phyloP scores from a whole-genome alignment of 768 basidiomycete species.

The Trametes maxima region DNA sequence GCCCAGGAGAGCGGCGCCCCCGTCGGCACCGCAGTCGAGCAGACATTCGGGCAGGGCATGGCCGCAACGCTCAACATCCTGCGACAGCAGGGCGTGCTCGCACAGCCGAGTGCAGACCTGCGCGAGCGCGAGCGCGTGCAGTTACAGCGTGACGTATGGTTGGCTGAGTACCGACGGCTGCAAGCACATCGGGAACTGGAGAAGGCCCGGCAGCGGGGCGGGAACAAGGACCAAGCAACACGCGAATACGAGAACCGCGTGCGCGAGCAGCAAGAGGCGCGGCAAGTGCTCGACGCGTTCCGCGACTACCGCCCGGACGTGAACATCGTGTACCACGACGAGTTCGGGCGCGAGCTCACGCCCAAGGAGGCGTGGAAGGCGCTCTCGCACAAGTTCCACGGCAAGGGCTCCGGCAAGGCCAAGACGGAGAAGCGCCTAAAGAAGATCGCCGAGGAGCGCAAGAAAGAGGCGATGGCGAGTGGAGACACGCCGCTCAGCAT shows the following conservation, averaged over 20 bases:
- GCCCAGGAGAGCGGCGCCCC: conserved; percentile 40
- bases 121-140: conserved; percentile 80
- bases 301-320: conserved; percentile 96
- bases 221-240: conserved; percentile 88
- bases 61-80: conserved; percentile 88
- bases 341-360: conserved; percentile 85
- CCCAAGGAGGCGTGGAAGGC: conserved; percentile 99
- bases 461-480: conserved; percentile 90
- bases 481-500: conserved; percentile 96
- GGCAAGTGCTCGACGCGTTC: conserved; percentile 78
- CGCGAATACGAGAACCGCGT: conserved; percentile 93
- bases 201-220: conserved; percentile 71
- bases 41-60: conserved; percentile 82
- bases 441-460: conserved; percentile 97
- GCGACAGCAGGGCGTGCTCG: conserved; percentile 88
- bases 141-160: conserved; percentile 85
- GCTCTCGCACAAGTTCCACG: conserved; percentile 96
- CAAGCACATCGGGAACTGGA: conserved; percentile 83
- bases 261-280: conserved; percentile 89
- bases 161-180: conserved; percentile 79
- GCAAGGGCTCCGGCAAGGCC: conserved; percentile 94
- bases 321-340: conserved; percentile 95
- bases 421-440: conserved; percentile 96
- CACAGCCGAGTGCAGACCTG: conserved; percentile 62
- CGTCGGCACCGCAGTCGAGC: conserved; percentile 73